Conservation (phyloP, 371 early-diverging fungal species). For the Apophysomyces elegans region DNA sequence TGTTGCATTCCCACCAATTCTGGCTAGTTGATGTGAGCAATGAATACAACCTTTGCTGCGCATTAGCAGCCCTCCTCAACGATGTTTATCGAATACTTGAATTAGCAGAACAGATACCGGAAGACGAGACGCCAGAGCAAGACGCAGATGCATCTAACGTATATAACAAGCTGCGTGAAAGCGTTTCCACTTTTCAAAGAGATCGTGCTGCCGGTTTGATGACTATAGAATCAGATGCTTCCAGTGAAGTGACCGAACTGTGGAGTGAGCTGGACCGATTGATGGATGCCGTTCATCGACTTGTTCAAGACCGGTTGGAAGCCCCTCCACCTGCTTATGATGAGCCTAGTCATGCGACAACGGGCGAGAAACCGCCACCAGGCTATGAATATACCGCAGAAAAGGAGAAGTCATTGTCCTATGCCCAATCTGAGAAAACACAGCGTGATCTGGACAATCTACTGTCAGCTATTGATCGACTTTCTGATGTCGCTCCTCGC, state of each 20-base stretch:
- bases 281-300: constrained; percentile 34
- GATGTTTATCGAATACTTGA: constrained; percentile 48
- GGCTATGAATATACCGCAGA: not conserved
- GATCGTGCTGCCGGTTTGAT: constrained; percentile 19
- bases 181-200: constrained; percentile 32
- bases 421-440: constrained; percentile 18
- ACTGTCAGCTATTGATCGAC: constrained; percentile 54
- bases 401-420: not conserved
- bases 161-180: constrained; percentile 32
- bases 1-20: constrained; percentile 30
- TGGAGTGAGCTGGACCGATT: constrained; percentile 51
- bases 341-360: constrained; percentile 4
- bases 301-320: not conserved
- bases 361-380: not conserved
- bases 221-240: constrained; percentile 1
- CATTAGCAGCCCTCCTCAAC: constrained; percentile 45
- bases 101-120: constrained; percentile 3
- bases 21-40: constrained; percentile 21
- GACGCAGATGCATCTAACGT: constrained; percentile 12
- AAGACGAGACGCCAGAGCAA: constrained; percentile 4
- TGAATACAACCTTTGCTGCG: constrained; percentile 49
- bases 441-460: constrained; percentile 52
- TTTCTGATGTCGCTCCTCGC: constrained; percentile 49
- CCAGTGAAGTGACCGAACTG: constrained; percentile 27
- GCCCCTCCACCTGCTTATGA: constrained; percentile 19